A percentile compares a stretch with the other conserved stretches of the same genome.
Conservation (phyloP, 768 basidiomycete genomes). For the Amyloporia xantha region DNA sequence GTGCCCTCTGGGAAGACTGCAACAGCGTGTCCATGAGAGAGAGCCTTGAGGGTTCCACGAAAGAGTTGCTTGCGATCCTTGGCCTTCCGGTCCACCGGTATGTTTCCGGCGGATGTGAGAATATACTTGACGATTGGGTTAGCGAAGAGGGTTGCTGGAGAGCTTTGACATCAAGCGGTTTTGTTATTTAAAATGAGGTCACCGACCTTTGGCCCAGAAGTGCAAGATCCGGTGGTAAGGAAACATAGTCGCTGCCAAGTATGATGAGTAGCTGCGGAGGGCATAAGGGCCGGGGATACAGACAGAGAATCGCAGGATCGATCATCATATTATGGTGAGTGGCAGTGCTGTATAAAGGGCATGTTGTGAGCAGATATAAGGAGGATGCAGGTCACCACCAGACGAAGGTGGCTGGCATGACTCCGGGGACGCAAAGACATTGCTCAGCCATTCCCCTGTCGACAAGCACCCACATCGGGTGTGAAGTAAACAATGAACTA, state of each 20-base stretch:
- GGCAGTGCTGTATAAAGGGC: slow-evolving; percentile 57
- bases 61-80: slow-evolving; percentile 89
- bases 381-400: too few species aligned
- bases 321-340: slow-evolving; percentile 97
- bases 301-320: slow-evolving; percentile 78
- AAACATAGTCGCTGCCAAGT: slow-evolving; percentile 58
- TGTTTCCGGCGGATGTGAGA: slow-evolving; percentile 88
- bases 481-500: slow-evolving; percentile 13
- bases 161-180: not conserved
- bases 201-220: slow-evolving; percentile 88
- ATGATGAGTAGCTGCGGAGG: slow-evolving; percentile 3
- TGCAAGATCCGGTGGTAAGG: slow-evolving; percentile 79
- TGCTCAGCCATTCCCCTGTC: too few species aligned
- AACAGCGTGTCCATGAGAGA: slow-evolving; percentile 74
- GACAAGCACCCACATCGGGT: too few species aligned
- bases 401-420: too few species aligned
- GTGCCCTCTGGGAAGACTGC: slow-evolving; percentile 94
- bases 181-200: slow-evolving; percentile 9
- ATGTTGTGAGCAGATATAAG: not conserved
- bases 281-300: slow-evolving; percentile 21
- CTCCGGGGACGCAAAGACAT: too few species aligned
- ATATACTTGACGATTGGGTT: slow-evolving; percentile 72
- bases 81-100: slow-evolving; percentile 92
- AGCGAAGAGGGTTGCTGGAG: slow-evolving; percentile 65
- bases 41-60: slow-evolving; percentile 81